Evolutionary conservation across 2,329 filamentous ascomycete species (phyloP), one percentile per base, ranked within the genome.

Genomic region (Onygenales sp.): DNA sequence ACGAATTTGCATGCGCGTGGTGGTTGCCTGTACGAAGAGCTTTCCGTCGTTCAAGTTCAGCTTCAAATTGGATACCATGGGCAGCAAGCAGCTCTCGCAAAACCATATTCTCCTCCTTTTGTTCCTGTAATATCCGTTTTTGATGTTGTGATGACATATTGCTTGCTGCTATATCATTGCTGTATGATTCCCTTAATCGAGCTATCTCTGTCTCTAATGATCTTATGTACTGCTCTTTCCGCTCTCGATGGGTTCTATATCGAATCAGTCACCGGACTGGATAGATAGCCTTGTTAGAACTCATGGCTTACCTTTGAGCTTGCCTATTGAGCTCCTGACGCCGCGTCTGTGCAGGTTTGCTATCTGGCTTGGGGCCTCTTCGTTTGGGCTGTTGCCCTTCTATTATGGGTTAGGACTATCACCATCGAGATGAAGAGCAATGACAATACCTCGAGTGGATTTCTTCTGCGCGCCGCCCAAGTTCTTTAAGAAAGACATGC

Each of bases 161-260:
- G 37, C 67, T 62, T 6, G 83, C 80, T 14, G 85, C 80, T 49
- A 80, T 83, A 63, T 83, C 84, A 64, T 85, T 92, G n/a, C 86
- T 79, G 55, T 71, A 75, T 6, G 66, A 66, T 66, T 96, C 90
- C 67, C 94, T 93, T 43, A 97, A 77, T 48, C 89, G 85, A 17
- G 94, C 77, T 4, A 97, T 87, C 71, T 97, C 90, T 64, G 92
- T 85, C 70, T 98, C 93, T 13, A 97, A 81, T 9, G 87, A 84
- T 69, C 94, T 94, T 75, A 96, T 94, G 69, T 97, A 97, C 62
- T 90, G 80, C 71, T 97, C 93, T 69, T 97, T 97, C 60, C 93
- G 84, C 73, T 97, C 93, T 53, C 93, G 89, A 70, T 98, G 93
- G 14, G 93, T 97, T 66, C 93, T 95, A 21, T 14, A 9, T 21